These are phyloP conservation scores for Colletotrichum paranaense DNA, from an alignment of 2,329 filamentous ascomycete species.

Conservation along the genomic window DNA sequence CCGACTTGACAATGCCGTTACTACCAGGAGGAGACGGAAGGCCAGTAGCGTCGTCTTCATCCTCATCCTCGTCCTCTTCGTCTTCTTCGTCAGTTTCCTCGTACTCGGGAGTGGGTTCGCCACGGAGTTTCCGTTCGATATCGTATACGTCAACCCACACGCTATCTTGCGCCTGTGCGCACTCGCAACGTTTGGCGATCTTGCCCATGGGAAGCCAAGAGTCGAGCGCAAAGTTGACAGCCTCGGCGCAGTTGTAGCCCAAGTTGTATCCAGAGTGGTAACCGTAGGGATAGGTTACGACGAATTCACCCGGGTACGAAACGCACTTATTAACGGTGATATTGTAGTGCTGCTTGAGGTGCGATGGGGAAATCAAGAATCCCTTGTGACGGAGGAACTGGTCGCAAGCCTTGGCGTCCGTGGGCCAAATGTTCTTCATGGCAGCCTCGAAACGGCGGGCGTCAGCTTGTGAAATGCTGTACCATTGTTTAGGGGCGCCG, in stretches of 20 bases:
- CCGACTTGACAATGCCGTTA: constrained; percentile 45
- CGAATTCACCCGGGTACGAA: constrained; percentile 96
- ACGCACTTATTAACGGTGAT: constrained; percentile 97
- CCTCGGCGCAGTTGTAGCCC: constrained; percentile 98
- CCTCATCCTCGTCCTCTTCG: constrained; percentile 73
- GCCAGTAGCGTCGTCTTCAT: constrained; percentile 71
- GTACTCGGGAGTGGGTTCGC: constrained; percentile 87
- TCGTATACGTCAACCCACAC: constrained; percentile 98
- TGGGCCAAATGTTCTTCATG: constrained; percentile 96
- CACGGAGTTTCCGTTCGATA: constrained; percentile 92
- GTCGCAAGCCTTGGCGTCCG: constrained; percentile 93
- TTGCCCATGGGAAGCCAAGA: constrained; percentile 95
- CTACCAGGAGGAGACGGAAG: constrained; percentile 78
- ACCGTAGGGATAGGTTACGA: constrained; percentile 97
- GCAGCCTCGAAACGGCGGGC: constrained; percentile 91
- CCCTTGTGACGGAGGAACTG: constrained; percentile 98
- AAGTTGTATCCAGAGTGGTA: constrained; percentile 99
- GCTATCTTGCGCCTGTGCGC: constrained; percentile 93
- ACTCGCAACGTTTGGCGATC: constrained; percentile 96
- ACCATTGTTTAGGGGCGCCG: constrained; percentile 98
- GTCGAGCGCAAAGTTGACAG: constrained; percentile 97
- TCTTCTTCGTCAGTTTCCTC: constrained; percentile 81
- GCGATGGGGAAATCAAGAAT: constrained; percentile 92
- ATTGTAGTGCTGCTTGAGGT: constrained; percentile 87
- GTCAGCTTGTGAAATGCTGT: constrained; percentile 97